Evolutionary conservation across 192 early-diverging fungal genomes (phyloP), one percentile per base, ranked within the genome.

Genomic region (Podochytrium sp.): DNA sequence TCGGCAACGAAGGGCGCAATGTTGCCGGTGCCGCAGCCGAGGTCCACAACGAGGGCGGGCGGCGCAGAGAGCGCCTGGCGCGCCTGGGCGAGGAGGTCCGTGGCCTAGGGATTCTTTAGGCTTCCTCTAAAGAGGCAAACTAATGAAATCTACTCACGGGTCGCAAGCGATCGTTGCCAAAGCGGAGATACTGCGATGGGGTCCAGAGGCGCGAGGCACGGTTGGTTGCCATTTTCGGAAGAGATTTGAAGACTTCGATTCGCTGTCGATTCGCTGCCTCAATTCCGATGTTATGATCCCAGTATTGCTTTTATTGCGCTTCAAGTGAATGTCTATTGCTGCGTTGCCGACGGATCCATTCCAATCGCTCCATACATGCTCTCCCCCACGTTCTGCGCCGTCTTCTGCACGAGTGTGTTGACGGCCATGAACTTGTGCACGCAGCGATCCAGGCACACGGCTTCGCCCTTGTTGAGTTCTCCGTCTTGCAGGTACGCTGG

Each of bases 401-500:
- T 70, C 41, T 55, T 57, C 7, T 69, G 52, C 30, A 76, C 42
- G 2, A 70, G 40, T 6, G 57, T 14, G 29, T 76, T 76, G 10
- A 59, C 37, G 4, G 18, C 25, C 78, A 94, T 89, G 76, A 89
- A 96, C 83, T 96, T 96, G 41, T 89, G 77, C 7, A 92, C 92
- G 64, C 95, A 96, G 49, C 95, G 90, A 78, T 96, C 95, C 40
- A 92, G 81, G 76, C 95, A 96, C 30, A 94, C 92, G 5, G 90
- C 88, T 80, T 96, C 95, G 49, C 94, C 95, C 81, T 96, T 96
- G 70, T 92, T 92, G 73, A 96, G 83, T 47, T 93, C 91, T 49
- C 83, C 86, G 37, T 76, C 75, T 64, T 95, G 93, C 64, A 81
- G 83, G 71, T 96, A 96, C 39, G 84, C 82, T 73, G 86, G 81